phyloP scores from a whole-genome alignment of 345 rosid genomes.

The Combretum micranthum region DNA sequence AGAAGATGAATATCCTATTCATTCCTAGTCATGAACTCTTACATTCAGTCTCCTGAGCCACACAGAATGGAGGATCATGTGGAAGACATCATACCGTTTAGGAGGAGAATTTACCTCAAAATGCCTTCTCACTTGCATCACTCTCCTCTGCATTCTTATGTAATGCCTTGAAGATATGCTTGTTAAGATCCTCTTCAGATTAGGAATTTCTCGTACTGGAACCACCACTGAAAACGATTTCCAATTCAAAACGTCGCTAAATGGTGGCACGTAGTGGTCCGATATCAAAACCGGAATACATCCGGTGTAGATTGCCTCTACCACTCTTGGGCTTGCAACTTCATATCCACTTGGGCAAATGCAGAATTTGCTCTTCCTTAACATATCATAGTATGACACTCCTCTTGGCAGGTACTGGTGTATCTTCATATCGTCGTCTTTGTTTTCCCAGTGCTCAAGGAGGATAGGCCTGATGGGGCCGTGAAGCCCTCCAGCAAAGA shows the following conservation, averaged over 20 bases:
- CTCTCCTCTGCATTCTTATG: slow-evolving; percentile 76
- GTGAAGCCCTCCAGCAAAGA: slow-evolving; percentile 96
- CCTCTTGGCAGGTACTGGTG: slow-evolving; percentile 79
- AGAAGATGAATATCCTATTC: not conserved
- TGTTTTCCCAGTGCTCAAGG: slow-evolving; percentile 79
- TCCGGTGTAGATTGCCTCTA: slow-evolving; percentile 77
- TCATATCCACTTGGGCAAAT: slow-evolving; percentile 92
- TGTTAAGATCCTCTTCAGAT: slow-evolving; percentile 51
- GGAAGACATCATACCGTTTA: slow-evolving; percentile 73
- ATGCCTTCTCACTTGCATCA: slow-evolving; percentile 54
- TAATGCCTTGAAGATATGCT: slow-evolving; percentile 70
- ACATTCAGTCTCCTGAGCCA: slow-evolving; percentile 83
- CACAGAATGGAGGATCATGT: slow-evolving; percentile 85
- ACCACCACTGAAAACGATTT: slow-evolving; percentile 62
- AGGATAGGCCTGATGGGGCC: slow-evolving; percentile 87
- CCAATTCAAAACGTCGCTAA: slow-evolving; percentile 84
- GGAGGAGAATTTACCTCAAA: slow-evolving; percentile 79
- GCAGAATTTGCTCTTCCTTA: slow-evolving; percentile 76
- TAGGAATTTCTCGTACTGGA: slow-evolving; percentile 59
- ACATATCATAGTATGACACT: slow-evolving; percentile 56
- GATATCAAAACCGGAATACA: slow-evolving; percentile 87
- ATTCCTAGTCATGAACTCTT: slow-evolving; percentile 26
- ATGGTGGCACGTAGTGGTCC: slow-evolving; percentile 77
- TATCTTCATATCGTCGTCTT: slow-evolving; percentile 57
- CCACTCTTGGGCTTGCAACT: slow-evolving; percentile 84